Base-by-base conservation (phyloP, 225 moss, liverwort and hornwort genomes). In the Neckera pumila region DNA sequence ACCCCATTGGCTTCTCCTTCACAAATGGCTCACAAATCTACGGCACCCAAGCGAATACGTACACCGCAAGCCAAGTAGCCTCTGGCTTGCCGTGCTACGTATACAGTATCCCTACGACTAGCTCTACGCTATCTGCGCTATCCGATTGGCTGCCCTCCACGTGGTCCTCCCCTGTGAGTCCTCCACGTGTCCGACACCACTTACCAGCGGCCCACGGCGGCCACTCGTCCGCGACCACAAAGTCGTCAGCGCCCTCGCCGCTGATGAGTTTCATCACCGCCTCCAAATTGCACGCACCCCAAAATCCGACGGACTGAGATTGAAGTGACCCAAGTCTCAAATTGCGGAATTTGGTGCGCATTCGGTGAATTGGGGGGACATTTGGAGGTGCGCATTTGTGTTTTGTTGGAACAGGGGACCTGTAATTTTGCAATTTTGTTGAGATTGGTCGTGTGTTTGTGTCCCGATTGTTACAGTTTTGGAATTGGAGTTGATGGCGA, bases 11-110 rank as follows among this genome's bases (percentile, higher is more conserved):
- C 40, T 75, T 49, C 60, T 49, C 33, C 81, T 27, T 59, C 77
- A 26, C 42, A 9, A 16, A 8, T 40, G n/a, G n/a, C 33, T 49
- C 19, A 1, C 51, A 69, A 60, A 87, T 89, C 91, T 23, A 91
- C 87, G 87, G 87, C 77, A 42, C 58, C 72, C 11, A 33, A 25
- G 36, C 70, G 19, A 49, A 85, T 89, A 91, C 91, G 91, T 91
- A 89, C 70, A 40, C 25, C 36, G 4, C 89, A 89, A 87, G 91
- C 8, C 85, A 87, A 45, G 67, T 67, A 33, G 70, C 70, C 43
- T 16, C 33, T 33, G 3, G 36, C 58, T 25, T 13, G 5, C 72
- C 65, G 20, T 45, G 34, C 45, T 61, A 57, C 66, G 47, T 56
- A 36, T n/a, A 36, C 77, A 77, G 77, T 3, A 0, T 0, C 66